These are phyloP conservation scores for Coemansia sp. DNA, from an alignment of 192 early-diverging fungal species.

Conservation along the genomic window DNA sequence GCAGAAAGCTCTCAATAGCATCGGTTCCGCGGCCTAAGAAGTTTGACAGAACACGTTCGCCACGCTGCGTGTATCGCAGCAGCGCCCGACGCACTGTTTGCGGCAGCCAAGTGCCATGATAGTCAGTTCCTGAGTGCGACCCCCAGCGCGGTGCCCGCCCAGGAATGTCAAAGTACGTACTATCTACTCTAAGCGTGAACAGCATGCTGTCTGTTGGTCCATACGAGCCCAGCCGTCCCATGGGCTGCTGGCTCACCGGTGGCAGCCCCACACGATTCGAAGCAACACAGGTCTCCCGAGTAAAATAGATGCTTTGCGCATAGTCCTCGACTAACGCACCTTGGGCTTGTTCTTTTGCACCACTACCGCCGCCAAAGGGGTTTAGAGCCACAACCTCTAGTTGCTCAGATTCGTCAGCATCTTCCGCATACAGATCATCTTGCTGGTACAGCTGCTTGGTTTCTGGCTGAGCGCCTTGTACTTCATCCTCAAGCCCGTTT, in stretches of 20 bases:
- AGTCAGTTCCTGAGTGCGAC: conserved; percentile 89
- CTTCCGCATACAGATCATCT: conserved; percentile 29
- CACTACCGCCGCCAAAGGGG: conserved; percentile 38
- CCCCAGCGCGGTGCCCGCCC: conserved; percentile 88
- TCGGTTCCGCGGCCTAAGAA: conserved; percentile 94
- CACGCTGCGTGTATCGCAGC: conserved; percentile 71
- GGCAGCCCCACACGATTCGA: conserved; percentile 17
- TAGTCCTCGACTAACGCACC: conserved; percentile 46
- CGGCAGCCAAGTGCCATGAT: conserved; percentile 94
- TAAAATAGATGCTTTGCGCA: conserved; percentile 46
- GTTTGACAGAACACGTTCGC: conserved; percentile 84
- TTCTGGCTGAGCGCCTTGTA: not conserved
- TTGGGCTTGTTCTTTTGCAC: not conserved
- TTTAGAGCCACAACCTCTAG: conserved; percentile 52
- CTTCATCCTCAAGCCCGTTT: conserved; percentile 26
- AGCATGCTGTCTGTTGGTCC: conserved; percentile 55
- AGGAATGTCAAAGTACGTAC: conserved; percentile 90
- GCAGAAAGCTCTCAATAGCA: conserved; percentile 84
- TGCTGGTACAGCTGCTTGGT: conserved; percentile 3
- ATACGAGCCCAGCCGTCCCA: conserved; percentile 47
- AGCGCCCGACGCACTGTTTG: conserved; percentile 83
- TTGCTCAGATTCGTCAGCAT: conserved; percentile 13
- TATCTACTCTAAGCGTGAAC: conserved; percentile 77
- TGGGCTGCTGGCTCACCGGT: conserved; percentile 46
- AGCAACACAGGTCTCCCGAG: conserved; percentile 50